phyloP scores from a whole-genome alignment of 2,329 filamentous ascomycete genomes.

The Aspergillus awamori region DNA sequence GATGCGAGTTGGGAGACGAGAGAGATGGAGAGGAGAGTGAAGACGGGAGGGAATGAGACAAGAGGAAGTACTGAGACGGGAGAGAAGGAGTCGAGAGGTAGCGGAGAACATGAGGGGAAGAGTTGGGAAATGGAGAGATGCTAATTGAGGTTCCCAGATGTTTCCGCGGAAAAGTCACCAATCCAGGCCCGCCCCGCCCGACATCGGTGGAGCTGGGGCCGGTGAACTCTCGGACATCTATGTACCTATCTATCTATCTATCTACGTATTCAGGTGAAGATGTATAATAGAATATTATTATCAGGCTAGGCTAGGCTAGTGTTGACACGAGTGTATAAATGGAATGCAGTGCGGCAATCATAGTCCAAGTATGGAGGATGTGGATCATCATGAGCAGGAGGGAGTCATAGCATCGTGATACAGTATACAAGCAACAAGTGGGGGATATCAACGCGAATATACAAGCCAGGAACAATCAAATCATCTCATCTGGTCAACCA shows the following conservation, averaged over 20 bases:
- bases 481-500: neutral
- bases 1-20: constrained; percentile 12
- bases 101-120: constrained; percentile 28
- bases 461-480: neutral
- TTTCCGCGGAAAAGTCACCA: constrained; percentile 22
- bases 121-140: neutral
- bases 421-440: neutral
- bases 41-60: constrained; percentile 18
- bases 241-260: neutral
- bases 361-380: neutral
- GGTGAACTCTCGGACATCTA: neutral
- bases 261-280: neutral
- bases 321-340: neutral
- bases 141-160: neutral
- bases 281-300: no score
- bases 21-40: neutral
- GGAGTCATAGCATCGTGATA: neutral
- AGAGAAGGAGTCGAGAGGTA: constrained; percentile 26
- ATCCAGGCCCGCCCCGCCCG: constrained; percentile 33
- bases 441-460: constrained; percentile 1
- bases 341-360: neutral
- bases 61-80: constrained; percentile 16
- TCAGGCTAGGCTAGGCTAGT: no score
- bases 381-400: neutral
- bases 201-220: constrained; percentile 29